Percentiles rank a stretch among this genome's conserved stretches.
Conservation (phyloP, 2,329 filamentous ascomycete genomes). For the Neofusicoccum sp. region DNA sequence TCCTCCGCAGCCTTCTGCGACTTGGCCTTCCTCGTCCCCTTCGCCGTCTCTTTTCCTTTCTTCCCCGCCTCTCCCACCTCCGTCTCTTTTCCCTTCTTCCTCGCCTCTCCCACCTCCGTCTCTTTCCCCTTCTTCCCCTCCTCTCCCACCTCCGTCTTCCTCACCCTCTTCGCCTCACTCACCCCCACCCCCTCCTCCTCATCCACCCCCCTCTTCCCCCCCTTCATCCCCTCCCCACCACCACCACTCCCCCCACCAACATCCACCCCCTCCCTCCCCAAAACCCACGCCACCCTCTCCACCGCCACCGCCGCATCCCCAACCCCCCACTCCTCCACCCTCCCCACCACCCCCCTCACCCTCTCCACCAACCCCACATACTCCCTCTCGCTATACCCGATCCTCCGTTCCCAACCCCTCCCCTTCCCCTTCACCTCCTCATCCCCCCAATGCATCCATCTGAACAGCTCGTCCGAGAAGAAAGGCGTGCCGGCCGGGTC, state of each 20-base stretch:
- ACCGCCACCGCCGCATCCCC: constrained; percentile 63
- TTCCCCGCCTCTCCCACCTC: neutral
- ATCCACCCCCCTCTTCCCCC: neutral
- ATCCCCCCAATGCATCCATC: constrained; percentile 64
- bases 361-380: constrained; percentile 59
- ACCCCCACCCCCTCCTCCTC: neutral
- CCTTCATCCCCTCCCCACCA: neutral
- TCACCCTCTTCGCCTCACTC: no score
- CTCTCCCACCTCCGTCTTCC: neutral
- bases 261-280: constrained; percentile 52
- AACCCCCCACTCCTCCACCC: constrained; percentile 72
- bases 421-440: constrained; percentile 48
- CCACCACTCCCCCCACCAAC: constrained; percentile 23
- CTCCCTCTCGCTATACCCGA: constrained; percentile 73
- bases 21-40: constrained; percentile 26
- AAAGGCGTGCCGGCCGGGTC: constrained; percentile 65
- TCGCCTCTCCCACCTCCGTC: neutral
- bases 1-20: constrained; percentile 24
- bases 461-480: constrained; percentile 79
- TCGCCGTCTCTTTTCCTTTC: neutral
- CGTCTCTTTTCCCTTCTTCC: neutral
- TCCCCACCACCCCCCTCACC: constrained; percentile 54
- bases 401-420: constrained; percentile 50
- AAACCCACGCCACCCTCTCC: constrained; percentile 72
- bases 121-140: neutral